Base-by-base conservation (phyloP, 2,329 filamentous ascomycete species). In the Lojkania enalia region DNA sequence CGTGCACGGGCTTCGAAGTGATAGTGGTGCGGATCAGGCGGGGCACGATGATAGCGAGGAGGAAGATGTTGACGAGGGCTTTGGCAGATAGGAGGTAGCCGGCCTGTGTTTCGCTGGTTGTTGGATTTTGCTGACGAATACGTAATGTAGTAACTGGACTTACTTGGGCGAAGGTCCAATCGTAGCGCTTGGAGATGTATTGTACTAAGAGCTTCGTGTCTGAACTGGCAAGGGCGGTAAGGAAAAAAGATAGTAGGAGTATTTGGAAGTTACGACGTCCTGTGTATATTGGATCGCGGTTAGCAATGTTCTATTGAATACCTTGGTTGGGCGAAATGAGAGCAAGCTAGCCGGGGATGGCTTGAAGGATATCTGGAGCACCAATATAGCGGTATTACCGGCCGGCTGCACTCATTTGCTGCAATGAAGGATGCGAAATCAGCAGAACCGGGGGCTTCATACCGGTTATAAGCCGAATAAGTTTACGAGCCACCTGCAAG, bases 151-250 rank as follows among this genome's bases (percentile, higher is more conserved):
- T 16, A 1, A 35, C 2, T 15, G 18, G 13, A 31, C 36, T 35
- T 42, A 63, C 64, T 44, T 65, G 49, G 27, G 65, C 61, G 35
- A 70, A 69, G 0, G 57, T 69, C 66, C 66, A 69, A n/a, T 60
- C 54, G 21, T 70, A 71, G 20, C 68, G 54, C 42, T 69, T 69
- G 5, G 67, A 70, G 12, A 70, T 71, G 35, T 70, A 71, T 32
- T 69, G 66, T 0, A 69, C 63, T 1, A 70, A 58, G 2, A 71
- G 52, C 25, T 69, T 67, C 1, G 67, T 70, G 23, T 70, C 67
- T 2, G 66, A 69, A 35, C 67, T 70, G 4, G 68, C 68, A 4
- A 71, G 56, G 0, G 65, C 64, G 0, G 66, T 68, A 5, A 70
- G 55, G 18, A 69, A 63, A 42, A 70, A 67, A 1, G 63, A 64